phyloP scores from a whole-genome alignment of 2,329 filamentous ascomycete genomes.

The Fusarium subglutinans region DNA sequence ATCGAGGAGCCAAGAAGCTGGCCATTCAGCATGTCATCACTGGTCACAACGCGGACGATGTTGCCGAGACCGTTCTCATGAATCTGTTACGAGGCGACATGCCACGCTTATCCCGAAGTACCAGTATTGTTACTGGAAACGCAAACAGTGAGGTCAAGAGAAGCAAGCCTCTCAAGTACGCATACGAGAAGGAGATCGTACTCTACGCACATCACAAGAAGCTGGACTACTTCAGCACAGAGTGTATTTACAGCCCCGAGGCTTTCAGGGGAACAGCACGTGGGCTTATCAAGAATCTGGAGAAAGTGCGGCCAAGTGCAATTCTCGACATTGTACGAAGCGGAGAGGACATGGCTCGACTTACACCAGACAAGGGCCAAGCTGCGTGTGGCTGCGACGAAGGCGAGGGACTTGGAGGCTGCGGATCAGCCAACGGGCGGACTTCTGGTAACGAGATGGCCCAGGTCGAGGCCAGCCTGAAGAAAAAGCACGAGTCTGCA shows the following conservation, averaged over 20 bases:
- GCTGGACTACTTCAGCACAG: slow-evolving; percentile 96
- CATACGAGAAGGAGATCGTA: slow-evolving; percentile 99
- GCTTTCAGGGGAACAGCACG: slow-evolving; percentile 94
- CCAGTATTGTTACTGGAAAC: slow-evolving; percentile 85
- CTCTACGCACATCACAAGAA: slow-evolving; percentile 97
- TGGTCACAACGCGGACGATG: slow-evolving; percentile 96
- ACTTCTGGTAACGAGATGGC: slow-evolving; percentile 81
- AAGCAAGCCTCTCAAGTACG: slow-evolving; percentile 97
- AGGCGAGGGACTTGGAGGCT: slow-evolving; percentile 67
- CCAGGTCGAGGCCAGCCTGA: slow-evolving; percentile 72
- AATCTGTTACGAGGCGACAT: slow-evolving; percentile 92
- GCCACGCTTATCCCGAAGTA: slow-evolving; percentile 85
- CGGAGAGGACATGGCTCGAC: slow-evolving; percentile 92
- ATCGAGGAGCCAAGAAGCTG: slow-evolving; percentile 87
- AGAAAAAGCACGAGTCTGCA: slow-evolving; percentile 27
- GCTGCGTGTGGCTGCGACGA: slow-evolving; percentile 51
- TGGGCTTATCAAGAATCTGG: slow-evolving; percentile 92
- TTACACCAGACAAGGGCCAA: slow-evolving; percentile 59
- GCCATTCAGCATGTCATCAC: slow-evolving; percentile 94
- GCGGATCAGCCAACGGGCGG: slow-evolving; percentile 72
- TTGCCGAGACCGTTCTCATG: slow-evolving; percentile 98
- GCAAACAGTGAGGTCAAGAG: slow-evolving; percentile 88
- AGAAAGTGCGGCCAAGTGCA: slow-evolving; percentile 90
- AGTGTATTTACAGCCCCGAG: slow-evolving; percentile 98
- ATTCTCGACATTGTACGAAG: slow-evolving; percentile 95